Evolutionary conservation across 1,139 yeast genomes (phyloP).

Genomic region (Hyphopichia fennica): DNA sequence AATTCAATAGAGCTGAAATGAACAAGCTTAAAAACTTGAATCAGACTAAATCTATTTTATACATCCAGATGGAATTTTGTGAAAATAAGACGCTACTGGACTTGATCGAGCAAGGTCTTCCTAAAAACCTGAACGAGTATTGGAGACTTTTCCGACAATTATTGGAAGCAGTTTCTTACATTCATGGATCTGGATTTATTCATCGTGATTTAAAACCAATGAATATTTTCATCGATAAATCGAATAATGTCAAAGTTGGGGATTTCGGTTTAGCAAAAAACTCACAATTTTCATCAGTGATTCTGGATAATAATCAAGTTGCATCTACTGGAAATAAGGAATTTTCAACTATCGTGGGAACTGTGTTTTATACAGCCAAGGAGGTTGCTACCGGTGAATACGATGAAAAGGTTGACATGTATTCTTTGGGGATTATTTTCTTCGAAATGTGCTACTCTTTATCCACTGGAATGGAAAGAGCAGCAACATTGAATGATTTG

Average conservation of each 20-base stretch:
- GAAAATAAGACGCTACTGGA: constrained; percentile 89
- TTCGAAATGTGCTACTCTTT: constrained; percentile 90
- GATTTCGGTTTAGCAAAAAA: constrained; percentile 95
- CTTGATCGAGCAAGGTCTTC: constrained; percentile 79
- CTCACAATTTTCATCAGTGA: constrained; percentile 47
- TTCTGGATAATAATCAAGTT: constrained; percentile 43
- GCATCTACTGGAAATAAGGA: constrained; percentile 54
- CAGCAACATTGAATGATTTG: constrained; percentile 61
- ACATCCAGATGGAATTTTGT: constrained; percentile 97
- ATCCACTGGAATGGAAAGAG: constrained; percentile 91
- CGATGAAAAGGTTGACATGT: constrained; percentile 93
- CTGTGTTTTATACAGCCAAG: constrained; percentile 87
- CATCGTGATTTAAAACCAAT: constrained; percentile 95
- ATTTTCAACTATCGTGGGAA: constrained; percentile 89
- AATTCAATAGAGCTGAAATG: background rate
- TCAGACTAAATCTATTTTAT: constrained; percentile 53
- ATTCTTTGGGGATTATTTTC: constrained; percentile 88
- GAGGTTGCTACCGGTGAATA: constrained; percentile 82
- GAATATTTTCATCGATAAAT: constrained; percentile 91
- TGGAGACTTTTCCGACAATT: constrained; percentile 90
- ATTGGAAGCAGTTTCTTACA: constrained; percentile 86
- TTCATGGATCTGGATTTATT: constrained; percentile 90
- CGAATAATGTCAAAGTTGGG: constrained; percentile 88
- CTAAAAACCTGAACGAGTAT: constrained; percentile 70
- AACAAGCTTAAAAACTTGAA: constrained; percentile 1